Evolutionary conservation across 108 stramenopile species (phyloP), one percentile per base, ranked within the genome.

Genomic region (Pelagomonas calceolata): DNA sequence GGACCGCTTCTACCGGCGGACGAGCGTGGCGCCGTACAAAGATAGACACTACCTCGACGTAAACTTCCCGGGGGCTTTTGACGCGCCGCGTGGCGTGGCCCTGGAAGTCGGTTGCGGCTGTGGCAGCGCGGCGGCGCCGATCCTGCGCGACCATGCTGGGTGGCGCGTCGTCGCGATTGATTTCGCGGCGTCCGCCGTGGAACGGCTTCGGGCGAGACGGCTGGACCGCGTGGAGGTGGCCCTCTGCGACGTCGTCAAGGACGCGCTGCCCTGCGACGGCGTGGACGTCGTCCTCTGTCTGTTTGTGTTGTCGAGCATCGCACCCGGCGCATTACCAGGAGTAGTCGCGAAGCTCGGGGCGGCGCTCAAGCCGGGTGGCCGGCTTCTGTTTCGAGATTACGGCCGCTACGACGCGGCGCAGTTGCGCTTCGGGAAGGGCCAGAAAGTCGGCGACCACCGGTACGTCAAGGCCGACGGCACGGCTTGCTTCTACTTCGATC

Each of bases 21-120:
- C 91, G 72, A 70, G 76, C 51, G 87, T 79, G 26, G 81, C 86
- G 37, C 91, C 91, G 76, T 94, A 90, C 80, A 86, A 90, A 68
- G 90, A 94, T 79, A 77, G 91, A 30, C 93, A 94, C 73, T 94
- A 94, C 70, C 77, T 94, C 36, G 71, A 86, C 64, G 86, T 82
- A 30, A 80, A 84, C 1, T 94, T 91, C 80, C 89, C 90, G 15
- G 68, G 79, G 18, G 89, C 89, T 66, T 87, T 90, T 81, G 80
- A 75, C 18, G 65, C 35, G 0, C 66, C 66, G 0, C 68, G n/a
- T 0, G 44, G 75, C 26, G 44, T 63, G 32, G 65, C 91, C 71
- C 83, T 91, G 15, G 93, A 94, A 79, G 79, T 94, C 64, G 93
- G 93, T 30, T 91, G 93, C 76, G 93, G 93, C 9, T 90, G 91